Base-by-base conservation (phyloP, 1,284 basidiomycete species). In the Thelephora terrestris region DNA sequence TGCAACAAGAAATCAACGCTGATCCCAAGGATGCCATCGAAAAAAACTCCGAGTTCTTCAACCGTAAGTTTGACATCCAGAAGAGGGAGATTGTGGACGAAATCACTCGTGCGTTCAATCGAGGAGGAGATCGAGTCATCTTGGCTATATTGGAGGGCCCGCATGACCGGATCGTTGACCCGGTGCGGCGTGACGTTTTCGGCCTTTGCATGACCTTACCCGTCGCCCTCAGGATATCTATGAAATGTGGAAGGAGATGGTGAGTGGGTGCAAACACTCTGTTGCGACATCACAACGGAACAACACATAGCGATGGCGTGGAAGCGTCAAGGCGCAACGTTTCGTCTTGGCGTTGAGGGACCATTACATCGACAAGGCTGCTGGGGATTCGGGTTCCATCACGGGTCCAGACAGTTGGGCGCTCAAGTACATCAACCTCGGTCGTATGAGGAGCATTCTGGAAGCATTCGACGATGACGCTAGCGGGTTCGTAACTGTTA, bases 291-390 rank as follows among this genome's bases (percentile, higher is more conserved):
- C 36, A 4, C 34, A 6, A 18, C 32, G 42, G 12, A 47, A 5
- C 10, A 4, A 5, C n/a, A 14, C 18, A 12, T 34, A 67, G 66
- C 54, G 54, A 14, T 68, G 66, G 66, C 57, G 60, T 6, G 60
- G 64, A 7, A 65, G 60, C 46, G 65, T 66, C 5, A 67, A 68
- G 47, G 61, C 65, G 7, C 52, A 63, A 5, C 60, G 63, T 27
- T 66, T 69, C 44, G 63, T 68, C 0, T 57, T 67, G 32, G 62
- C 66, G 4, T 52, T 69, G 2, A 58, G 61, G 7, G 66, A 69
- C 45, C 60, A 65, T 47, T 69, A 58, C 52, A 43, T 54, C 1
- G 64, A 67, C 36, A 57, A 56, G 17, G 51, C 58, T 3, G 56
- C 27, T 27, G 27, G 27, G 10, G 27, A 10, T 27, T 5, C 5